Evolutionary conservation across 2,329 filamentous ascomycete genomes (phyloP).

Genomic region (Coniochaeta hoffmannii): DNA sequence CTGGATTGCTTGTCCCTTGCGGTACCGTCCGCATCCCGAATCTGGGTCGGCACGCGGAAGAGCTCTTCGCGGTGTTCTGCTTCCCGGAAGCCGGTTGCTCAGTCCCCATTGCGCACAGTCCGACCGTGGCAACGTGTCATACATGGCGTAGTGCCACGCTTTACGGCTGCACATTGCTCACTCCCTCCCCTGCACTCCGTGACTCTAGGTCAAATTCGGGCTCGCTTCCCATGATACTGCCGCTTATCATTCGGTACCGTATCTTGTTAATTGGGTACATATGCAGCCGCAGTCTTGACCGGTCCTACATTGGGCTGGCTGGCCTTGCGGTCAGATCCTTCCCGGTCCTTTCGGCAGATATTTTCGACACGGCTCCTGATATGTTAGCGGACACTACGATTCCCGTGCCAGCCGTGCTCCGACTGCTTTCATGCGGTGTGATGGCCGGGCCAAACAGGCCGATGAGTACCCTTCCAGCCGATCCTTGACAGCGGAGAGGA

Average conservation of each 20-base stretch:
- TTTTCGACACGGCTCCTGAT: not conserved
- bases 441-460: not conserved
- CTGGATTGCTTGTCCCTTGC: not conserved
- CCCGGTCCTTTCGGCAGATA: not conserved
- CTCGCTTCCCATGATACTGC: not conserved
- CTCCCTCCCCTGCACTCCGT: not conserved
- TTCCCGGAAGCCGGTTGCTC: not conserved
- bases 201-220: not conserved
- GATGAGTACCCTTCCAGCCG: not conserved
- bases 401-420: not conserved
- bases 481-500: not conserved
- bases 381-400: not conserved
- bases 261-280: not conserved
- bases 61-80: not conserved
- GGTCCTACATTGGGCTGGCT: not conserved
- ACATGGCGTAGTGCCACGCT: slow-evolving; percentile 6
- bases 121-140: slow-evolving; percentile 8
- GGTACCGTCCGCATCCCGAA: not conserved
- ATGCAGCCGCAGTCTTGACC: not conserved
- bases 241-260: not conserved
- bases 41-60: not conserved
- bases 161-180: slow-evolving; percentile 9
- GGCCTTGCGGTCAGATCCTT: not conserved
- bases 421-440: not conserved
- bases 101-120: slow-evolving; percentile 3